These are phyloP conservation scores for Podila minutissima DNA, from an alignment of 192 early-diverging fungal species.

Conservation along the genomic window DNA sequence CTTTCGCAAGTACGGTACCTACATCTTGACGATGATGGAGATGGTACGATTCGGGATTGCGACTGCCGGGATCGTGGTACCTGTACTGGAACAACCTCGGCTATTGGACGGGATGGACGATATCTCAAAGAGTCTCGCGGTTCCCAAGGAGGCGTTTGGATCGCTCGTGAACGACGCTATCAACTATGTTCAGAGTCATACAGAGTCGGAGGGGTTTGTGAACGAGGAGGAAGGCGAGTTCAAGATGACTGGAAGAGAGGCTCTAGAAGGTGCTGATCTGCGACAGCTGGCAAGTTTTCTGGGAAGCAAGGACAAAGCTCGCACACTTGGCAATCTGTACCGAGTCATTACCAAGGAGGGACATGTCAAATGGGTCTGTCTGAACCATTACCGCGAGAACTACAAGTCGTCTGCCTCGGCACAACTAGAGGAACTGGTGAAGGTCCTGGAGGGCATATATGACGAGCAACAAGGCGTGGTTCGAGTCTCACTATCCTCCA, in stretches of 20 bases:
- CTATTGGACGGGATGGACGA: neutral
- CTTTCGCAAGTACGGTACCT: conserved; percentile 14
- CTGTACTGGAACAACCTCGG: neutral
- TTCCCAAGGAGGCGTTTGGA: conserved; percentile 9
- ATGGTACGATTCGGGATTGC: conserved; percentile 19
- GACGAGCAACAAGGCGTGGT: too few relatives aligned
- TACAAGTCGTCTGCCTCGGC: neutral
- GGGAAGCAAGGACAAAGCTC: conserved; percentile 4
- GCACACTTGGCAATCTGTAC: conserved; percentile 21
- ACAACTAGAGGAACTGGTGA: too few relatives aligned
- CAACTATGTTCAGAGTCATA: neutral
- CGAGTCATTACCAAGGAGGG: conserved; percentile 17
- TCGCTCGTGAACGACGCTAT: conserved; percentile 28
- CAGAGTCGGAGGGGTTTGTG: neutral
- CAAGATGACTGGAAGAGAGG: conserved; percentile 12
- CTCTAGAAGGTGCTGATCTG: conserved; percentile 16
- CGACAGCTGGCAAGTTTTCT: conserved; percentile 16
- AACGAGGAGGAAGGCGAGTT: conserved; percentile 14
- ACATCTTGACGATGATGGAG: conserved; percentile 14
- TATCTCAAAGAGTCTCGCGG: neutral
- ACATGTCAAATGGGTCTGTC: conserved; percentile 36
- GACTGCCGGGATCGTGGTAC: conserved; percentile 5
- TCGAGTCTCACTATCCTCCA: too few relatives aligned
- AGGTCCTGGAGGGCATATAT: too few relatives aligned
- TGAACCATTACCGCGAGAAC: conserved; percentile 21